Conservation (phyloP, 192 early-diverging fungal genomes). For the Linnemannia exigua region DNA sequence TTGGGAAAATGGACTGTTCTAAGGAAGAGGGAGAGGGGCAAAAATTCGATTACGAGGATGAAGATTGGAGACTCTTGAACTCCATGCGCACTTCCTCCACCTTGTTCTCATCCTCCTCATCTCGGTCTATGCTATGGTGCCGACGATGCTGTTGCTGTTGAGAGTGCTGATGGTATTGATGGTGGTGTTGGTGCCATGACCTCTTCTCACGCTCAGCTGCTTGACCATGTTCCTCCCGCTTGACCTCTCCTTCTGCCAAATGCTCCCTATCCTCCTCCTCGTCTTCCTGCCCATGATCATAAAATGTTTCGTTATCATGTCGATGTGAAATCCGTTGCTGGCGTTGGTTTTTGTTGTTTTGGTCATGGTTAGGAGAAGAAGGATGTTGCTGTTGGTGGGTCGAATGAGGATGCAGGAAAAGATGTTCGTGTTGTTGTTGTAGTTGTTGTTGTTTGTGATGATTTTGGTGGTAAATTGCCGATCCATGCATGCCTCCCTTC, state of each 20-base stretch:
- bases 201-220: neutral
- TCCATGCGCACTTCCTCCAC: conserved; percentile 30
- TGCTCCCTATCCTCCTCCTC: neutral
- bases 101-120: conserved; percentile 5
- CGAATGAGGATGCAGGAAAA: too few relatives aligned
- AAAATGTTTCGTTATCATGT: neutral
- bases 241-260: neutral
- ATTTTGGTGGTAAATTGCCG: neutral
- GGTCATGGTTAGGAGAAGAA: too few relatives aligned
- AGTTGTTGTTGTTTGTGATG: neutral
- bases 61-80: conserved; percentile 12
- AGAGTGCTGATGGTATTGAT: neutral
- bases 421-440: neutral
- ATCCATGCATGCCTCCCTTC: neutral
- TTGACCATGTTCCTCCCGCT: neutral
- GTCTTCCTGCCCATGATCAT: neutral
- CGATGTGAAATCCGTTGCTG: neutral
- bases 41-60: neutral
- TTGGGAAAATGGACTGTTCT: neutral
- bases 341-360: neutral
- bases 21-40: neutral
- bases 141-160: neutral
- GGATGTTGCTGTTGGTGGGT: neutral
- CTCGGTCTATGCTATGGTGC: neutral
- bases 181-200: neutral